Base-by-base conservation (phyloP, 108 stramenopile genomes). In the Hondaea fermentalgiana region DNA sequence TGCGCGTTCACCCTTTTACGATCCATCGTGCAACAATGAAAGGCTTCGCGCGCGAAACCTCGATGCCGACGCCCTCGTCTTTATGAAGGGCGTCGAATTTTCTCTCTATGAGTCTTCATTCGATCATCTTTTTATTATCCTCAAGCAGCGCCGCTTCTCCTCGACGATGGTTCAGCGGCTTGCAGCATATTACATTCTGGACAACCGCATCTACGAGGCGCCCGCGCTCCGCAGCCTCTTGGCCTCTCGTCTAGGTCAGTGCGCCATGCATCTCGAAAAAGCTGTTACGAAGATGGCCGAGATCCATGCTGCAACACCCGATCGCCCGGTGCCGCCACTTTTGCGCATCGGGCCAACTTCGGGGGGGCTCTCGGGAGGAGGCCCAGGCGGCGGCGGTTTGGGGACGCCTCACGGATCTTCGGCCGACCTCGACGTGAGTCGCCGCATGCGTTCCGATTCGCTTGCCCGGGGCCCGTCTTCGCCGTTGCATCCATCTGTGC, bases 11-110 rank as follows among this genome's bases (percentile, higher is more conserved):
- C 76, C 76, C 6, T 83, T 53, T 35, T 83, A 83, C 49, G 76
- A 83, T 12, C 51, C 51, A 23, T 28, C 17, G 19, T 53, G 51
- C 25, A 53, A 53, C 28, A 47, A 83, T 16, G 76, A 83, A 17
- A 53, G 6, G 19, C 49, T 47, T 14, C 76, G 76, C n/a, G 76
- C 76, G n/a, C n/a, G 16, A 45, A 87, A 90, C 4, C 90, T 92
- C n/a, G 91, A 89, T 88, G 88, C 51, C 19, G 91, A 88, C 45
- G 91, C 88, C 5, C 76, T 92, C 45, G 14, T 47, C 16, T 90
- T 87, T 47, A 91, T 92, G 17, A 47, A 53, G 51, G 76, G 76
- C 19, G 49, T 83, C 51, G 76, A 83, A 3, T 83, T 53, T 3
- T 25, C 12, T 12, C 49, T 83, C 6, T 83, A 0, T 35, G 76